Conservation (phyloP, 495 filamentous ascomycete genomes). For the Friedmanniomyces endolithicus region DNA sequence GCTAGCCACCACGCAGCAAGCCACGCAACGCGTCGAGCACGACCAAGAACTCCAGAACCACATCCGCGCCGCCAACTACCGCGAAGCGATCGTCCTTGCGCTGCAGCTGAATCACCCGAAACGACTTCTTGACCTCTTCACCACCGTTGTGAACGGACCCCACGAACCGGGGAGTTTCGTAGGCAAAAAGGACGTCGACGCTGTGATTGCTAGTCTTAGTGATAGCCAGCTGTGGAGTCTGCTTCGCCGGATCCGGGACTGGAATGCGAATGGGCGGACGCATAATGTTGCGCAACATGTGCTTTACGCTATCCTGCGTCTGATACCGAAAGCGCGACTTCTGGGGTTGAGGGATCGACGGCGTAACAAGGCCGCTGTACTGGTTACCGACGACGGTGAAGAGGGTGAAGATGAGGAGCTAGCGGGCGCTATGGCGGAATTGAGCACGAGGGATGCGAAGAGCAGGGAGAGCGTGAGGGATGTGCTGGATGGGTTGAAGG, state of each 20-base stretch:
- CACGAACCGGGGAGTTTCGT: slow-evolving; percentile 52
- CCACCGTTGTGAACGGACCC: slow-evolving; percentile 52
- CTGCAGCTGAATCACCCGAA: slow-evolving; percentile 87
- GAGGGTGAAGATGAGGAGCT: slow-evolving; percentile 9
- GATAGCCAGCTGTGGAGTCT: slow-evolving; percentile 73
- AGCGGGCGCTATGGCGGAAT: slow-evolving; percentile 8
- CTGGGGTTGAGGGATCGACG: slow-evolving; percentile 46
- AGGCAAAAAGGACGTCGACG: slow-evolving; percentile 68
- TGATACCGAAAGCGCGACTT: slow-evolving; percentile 61
- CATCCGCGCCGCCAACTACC: slow-evolving; percentile 71
- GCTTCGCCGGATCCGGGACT: slow-evolving; percentile 71
- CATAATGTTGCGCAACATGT: slow-evolving; percentile 74
- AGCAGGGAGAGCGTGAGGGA: slow-evolving; percentile 54
- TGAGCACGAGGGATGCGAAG: slow-evolving; percentile 6
- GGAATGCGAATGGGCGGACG: slow-evolving; percentile 92
- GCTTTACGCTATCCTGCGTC: slow-evolving; percentile 63
- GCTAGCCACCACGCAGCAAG: slow-evolving; percentile 52
- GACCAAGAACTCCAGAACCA: slow-evolving; percentile 88
- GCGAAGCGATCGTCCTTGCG: slow-evolving; percentile 82
- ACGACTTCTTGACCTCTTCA: slow-evolving; percentile 68
- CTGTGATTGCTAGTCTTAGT: slow-evolving; percentile 64
- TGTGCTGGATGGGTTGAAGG: slow-evolving; percentile 65
- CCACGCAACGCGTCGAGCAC: slow-evolving; percentile 72
- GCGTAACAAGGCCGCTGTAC: slow-evolving; percentile 13
- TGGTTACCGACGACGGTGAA: background rate